These are phyloP conservation scores for Rhododendron vialii DNA, from an alignment of 148 eudicot species.

Conservation along the genomic window DNA sequence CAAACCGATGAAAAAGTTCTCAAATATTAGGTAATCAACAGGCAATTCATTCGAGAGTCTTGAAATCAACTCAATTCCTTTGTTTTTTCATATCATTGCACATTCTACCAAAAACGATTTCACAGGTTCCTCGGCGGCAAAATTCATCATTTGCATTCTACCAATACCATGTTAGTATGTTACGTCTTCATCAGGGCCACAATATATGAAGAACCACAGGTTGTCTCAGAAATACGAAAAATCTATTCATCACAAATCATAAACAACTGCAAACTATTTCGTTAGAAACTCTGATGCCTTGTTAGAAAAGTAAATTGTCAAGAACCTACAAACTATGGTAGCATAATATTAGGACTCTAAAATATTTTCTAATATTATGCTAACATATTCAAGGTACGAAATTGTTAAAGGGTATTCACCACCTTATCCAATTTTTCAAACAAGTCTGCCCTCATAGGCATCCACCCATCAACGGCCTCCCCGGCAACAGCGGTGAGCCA, in stretches of 20 bases:
- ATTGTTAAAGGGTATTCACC: slow-evolving; percentile 10
- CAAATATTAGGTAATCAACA: neutral
- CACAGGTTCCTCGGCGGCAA: neutral
- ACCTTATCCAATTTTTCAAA: slow-evolving; percentile 74
- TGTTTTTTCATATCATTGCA: neutral
- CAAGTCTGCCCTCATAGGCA: slow-evolving; percentile 54
- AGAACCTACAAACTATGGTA: neutral
- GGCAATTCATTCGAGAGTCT: neutral
- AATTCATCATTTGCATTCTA: neutral
- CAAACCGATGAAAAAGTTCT: neutral
- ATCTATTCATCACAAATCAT: neutral
- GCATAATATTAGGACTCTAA: neutral
- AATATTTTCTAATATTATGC: neutral
- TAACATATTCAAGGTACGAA: neutral
- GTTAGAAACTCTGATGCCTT: neutral
- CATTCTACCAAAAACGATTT: neutral
- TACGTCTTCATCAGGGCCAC: neutral
- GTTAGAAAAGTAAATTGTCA: neutral
- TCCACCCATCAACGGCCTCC: slow-evolving; percentile 70
- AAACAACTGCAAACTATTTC: neutral
- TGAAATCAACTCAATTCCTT: neutral
- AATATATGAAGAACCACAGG: neutral
- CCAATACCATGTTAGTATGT: neutral
- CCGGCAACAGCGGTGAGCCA: slow-evolving; percentile 68
- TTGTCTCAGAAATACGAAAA: neutral